Conservation (phyloP, 768 basidiomycete genomes). For the Hericium erinaceus region DNA sequence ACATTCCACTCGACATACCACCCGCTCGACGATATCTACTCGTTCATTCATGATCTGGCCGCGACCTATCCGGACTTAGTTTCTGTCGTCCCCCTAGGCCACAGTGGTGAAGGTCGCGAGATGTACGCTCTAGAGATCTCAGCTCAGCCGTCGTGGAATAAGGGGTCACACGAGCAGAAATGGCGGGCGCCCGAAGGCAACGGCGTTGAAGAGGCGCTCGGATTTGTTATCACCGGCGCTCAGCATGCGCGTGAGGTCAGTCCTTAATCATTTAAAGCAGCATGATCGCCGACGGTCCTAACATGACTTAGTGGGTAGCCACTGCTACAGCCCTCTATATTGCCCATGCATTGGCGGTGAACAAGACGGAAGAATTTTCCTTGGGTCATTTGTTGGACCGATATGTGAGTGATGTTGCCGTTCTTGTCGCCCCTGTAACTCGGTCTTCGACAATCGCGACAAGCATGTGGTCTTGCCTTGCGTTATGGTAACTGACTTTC, state of each 20-base stretch:
- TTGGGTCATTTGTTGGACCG: conserved; percentile 40
- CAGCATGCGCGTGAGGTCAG: conserved; percentile 71
- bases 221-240: conserved; percentile 61
- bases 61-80: conserved; percentile 38
- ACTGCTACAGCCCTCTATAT: conserved; percentile 65
- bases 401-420: conserved; percentile 28
- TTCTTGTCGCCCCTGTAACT: background rate
- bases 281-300: background rate
- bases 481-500: too few species aligned
- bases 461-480: too few species aligned
- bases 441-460: too few species aligned
- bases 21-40: conserved; percentile 41
- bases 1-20: conserved; percentile 44
- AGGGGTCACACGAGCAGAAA: conserved; percentile 7
- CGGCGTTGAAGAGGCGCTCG: conserved; percentile 23
- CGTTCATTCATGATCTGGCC: conserved; percentile 42
- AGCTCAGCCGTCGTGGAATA: conserved; percentile 9
- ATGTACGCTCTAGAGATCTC: conserved; percentile 47
- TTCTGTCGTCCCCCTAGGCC: conserved; percentile 40
- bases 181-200: conserved; percentile 7
- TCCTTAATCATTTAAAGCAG: conserved; percentile 1
- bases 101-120: conserved; percentile 49
- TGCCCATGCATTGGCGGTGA: conserved; percentile 56
- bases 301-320: conserved; percentile 59
- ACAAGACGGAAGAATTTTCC: conserved; percentile 37